Evolutionary conservation across 345 rosid species (phyloP), one percentile per base, ranked within the genome.

Genomic region (Ceriops tagal): DNA sequence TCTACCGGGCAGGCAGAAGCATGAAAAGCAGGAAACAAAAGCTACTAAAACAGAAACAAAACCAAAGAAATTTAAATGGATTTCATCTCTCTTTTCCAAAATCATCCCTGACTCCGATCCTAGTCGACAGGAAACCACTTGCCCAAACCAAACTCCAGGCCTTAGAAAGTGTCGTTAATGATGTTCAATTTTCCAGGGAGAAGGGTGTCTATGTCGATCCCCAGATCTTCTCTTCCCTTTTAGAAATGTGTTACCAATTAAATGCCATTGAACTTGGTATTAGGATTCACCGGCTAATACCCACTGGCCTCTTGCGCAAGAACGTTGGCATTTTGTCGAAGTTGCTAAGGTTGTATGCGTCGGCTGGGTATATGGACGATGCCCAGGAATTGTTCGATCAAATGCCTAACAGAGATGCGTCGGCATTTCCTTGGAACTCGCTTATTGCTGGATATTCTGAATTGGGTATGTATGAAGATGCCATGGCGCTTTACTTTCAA

Each of bases 371-470:
- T 22, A 70, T 89, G 6, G 83, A 84, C 4, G 74, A 67, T 20
- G 97, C 98, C 19, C 97, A 89, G 71, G 81, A 89, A 51, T 21
- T 90, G 88, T 93, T 93, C 62, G 98, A 93, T 72, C 75, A 83
- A 80, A 93, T 92, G 98, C 46, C 83, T 59, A 84, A 62, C 30
- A 69, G 92, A 65, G 68, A 74, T 1, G 67, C 70, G 1, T 86
- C 85, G 0, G 84, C 97, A 20, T 93, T 93, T 68, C 81, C 91
- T 1, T 93, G 98, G 98, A 93, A 93, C 69, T 90, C 98, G 58
- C 88, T 90, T 32, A 85, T 93, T 55, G 86, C 96, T 0, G 97
- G 97, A 22, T 91, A 93, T 58, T 78, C 87, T 5, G 89, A 85
- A 69, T 59, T 71, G 71, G 92, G 91, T 63, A 79, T 77, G 56